These are phyloP conservation scores for Perkinsus olseni DNA, from an alignment of 169 alveolate species.

Conservation along the genomic window DNA sequence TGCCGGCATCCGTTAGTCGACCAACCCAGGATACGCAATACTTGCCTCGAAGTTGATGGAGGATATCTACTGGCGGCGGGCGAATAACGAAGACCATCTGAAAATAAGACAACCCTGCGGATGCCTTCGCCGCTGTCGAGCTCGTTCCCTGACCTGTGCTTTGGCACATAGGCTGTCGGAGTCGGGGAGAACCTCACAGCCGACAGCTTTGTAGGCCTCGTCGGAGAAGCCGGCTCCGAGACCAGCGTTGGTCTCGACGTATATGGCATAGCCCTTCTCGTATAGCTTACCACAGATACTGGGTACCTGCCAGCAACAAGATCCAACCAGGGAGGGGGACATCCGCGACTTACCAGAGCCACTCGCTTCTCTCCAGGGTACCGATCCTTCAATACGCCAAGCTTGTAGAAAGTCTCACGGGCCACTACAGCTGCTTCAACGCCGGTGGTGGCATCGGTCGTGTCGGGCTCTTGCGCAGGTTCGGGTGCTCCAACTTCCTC, in stretches of 20 bases:
- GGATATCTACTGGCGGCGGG: neutral
- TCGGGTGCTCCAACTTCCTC: neutral
- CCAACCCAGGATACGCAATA: neutral
- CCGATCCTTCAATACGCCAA: neutral
- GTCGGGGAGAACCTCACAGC: neutral
- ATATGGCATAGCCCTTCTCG: neutral
- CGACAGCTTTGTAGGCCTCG: neutral
- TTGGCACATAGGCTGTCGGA: neutral
- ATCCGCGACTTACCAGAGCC: neutral
- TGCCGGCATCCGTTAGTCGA: neutral
- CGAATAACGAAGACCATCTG: neutral
- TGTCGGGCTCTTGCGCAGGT: neutral
- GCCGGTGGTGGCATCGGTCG: neutral
- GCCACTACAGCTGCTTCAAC: neutral
- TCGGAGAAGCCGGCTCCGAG: neutral
- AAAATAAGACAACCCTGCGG: too few relatives aligned
- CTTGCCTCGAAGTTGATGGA: neutral
- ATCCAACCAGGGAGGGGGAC: neutral
- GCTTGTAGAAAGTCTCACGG: neutral
- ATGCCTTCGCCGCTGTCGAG: too few relatives aligned
- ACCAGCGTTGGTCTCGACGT: neutral
- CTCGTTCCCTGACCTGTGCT: neutral
- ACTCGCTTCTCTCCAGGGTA: slow-evolving; percentile 1
- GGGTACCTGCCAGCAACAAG: neutral
- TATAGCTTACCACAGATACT: neutral